Base-by-base conservation (phyloP, 1,284 basidiomycete genomes). In the Moesziomyces antarcticus region DNA sequence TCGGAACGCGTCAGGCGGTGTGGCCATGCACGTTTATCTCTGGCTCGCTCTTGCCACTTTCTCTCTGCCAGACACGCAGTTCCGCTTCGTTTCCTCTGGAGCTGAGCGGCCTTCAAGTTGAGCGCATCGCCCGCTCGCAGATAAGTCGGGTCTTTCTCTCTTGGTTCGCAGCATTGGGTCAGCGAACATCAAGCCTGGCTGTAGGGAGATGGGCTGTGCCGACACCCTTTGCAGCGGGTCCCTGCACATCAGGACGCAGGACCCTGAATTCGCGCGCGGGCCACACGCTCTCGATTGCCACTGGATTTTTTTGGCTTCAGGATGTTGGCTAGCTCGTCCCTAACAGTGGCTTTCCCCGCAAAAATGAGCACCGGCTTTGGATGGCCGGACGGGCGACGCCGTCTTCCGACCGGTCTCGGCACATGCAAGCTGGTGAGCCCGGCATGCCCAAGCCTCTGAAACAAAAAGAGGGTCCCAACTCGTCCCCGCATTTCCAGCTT, bases 1-100 rank as follows among this genome's bases (percentile, higher is more conserved):
- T 63, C 66, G 66, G 66, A 59, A 63, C 65, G 59, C 58, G 56
- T 52, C 44, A 25, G 16, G 43, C 37, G 46, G 25, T 25, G 44
- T 45, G 20, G 5, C 14, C 13, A 24, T 37, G 37, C 43, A 42
- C 37, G 54, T 50, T 48, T 56, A 40, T 45, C 45, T 43, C 24
- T 60, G 42, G 30, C 59, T 58, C 42, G 27, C 56, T 47, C 50
- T 24, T n/a, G 27, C 11, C 14, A 18, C 3, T 8, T 21, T 11
- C 21, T 16, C n/a, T 50, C 27, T 42, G 16, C 14, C 37, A 41
- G 42, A 43, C 40, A 43, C 16, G 30, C 30, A 11, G 30, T 11
- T 33, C 30, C 30, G 30, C 7, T 18, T 24, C 18, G 6, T 3
- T 41, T 40, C 6, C 6, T 40, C 21, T 20, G 25, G 46, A 46